Evolutionary conservation across 129 eudicot species (phyloP).

Genomic region (Kitagawia praeruptora): DNA sequence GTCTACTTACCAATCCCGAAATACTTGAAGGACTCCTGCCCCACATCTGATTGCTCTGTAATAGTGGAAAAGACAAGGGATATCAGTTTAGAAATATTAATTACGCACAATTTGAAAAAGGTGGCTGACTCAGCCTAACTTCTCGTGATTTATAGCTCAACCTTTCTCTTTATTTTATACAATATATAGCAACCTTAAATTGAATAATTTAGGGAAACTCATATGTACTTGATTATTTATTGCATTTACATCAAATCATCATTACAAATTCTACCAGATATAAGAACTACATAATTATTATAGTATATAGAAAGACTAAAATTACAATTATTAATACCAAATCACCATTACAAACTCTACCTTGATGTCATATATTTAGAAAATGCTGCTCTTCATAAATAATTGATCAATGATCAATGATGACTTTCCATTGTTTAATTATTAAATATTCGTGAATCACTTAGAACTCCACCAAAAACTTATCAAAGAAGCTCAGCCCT

Average conservation of each 20-base stretch:
- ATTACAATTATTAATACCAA: neutral
- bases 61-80: neutral
- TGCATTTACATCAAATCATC: neutral
- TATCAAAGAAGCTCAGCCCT: neutral
- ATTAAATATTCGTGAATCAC: neutral
- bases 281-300: neutral
- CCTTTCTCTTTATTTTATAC: neutral
- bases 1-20: constrained; percentile 46
- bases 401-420: neutral
- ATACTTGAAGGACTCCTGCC: constrained; percentile 39
- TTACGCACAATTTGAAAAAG: neutral
- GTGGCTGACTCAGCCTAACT: neutral
- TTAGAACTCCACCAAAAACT: neutral
- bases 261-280: neutral
- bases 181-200: neutral
- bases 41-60: constrained; percentile 28
- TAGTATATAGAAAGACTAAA: neutral
- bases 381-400: neutral
- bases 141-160: neutral
- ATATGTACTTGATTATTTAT: neutral
- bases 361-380: neutral
- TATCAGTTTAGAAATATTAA: neutral
- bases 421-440: neutral
- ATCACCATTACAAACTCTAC: neutral
- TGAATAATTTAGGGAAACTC: neutral